Evolutionary conservation across 345 rosid species (phyloP), one percentile per base, ranked within the genome.

Genomic region (Eucalyptus albens): DNA sequence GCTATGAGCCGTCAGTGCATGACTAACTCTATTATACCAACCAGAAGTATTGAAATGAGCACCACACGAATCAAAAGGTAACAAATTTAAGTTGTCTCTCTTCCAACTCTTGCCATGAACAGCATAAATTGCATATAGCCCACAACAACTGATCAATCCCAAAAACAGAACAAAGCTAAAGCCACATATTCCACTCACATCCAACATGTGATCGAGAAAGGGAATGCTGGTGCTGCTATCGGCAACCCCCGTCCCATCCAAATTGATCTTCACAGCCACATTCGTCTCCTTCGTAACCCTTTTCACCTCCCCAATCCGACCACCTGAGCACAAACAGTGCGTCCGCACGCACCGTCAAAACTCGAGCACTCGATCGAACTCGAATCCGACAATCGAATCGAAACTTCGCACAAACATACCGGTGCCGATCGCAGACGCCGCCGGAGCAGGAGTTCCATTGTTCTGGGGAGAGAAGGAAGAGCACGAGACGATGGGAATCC

Each of bases 151-250:
- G 44, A 33, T 33, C 82, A 3, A 33, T 72, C 26, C 44, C 82
- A 19, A 85, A 10, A 77, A 15, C 2, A 87, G 49, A 47, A 9
- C 21, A 90, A 87, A 40, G 33, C 14, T 37, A 29, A 90, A 21
- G 26, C 60, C 85, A 6, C 47, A 50, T 87, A 14, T 87, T 27
- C 49, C 24, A 88, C 90, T 90, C 82, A 96, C 99, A 93, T 97
- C 98, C 81, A 97, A 89, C 98, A 97, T 97, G 93, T 96, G 99
- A 93, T 97, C 98, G 62, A 98, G 96, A 89, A 98, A 98, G 22
- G 98, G 97, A 77, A 97, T 96, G 44, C 97, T 94, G 44, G 99
- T 92, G 87, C 88, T 91, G 29, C 97, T 95, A 91, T 97, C 97
- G n/a, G 99, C 88, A 88, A 95, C 89, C 40, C 99, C 99, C 33